Evolutionary conservation across 306 rosid genomes (phyloP), one percentile per base, ranked within the genome.

Genomic region (Gynostemma pentaphyllum): DNA sequence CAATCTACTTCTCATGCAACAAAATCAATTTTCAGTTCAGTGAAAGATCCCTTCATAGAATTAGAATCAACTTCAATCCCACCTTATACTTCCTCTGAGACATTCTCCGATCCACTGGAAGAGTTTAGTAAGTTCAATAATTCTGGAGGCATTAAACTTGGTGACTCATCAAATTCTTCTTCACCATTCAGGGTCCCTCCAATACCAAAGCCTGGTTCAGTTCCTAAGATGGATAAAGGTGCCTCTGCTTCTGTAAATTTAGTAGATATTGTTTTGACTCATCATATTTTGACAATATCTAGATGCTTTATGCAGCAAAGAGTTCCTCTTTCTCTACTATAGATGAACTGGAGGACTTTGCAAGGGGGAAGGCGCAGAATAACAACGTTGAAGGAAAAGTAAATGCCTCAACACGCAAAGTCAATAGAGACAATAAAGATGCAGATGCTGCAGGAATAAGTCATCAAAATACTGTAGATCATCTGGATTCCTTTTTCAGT

Each of bases 331-430:
- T 55, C 53, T 83, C 97, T 66, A 69, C 82, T 37, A 74, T 92
- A 55, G 98, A 92, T 12, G 95, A 88, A 68, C 89, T 92, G 61
- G 98, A 83, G 81, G 66, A 80, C 54, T 92, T 92, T 79, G 88
- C 85, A 66, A 83, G 68, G 81, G 87, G 82, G 26, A 68, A 32
- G 49, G 70, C 72, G 72, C 80, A 18, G 60, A 78, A 64, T 48
- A 83, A 74, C 69, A 54, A 80, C 39, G 65, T 67, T 8, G 74
- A 76, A 66, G 46, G 80, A 30, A 68, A 68, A 12, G 41, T 42
- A 47, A 55, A 68, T 29, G 24, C 70, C 23, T 53, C 72, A 16
- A 41, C 64, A 5, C 18, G 19, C 37, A 41, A 47, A n/a, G 23
- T 18, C 23, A 68, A 30, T 53, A 68, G 48, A 52, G 18, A 26